phyloP scores from a whole-genome alignment of 306 rosid genomes.

The Ziziphus jujuba region DNA sequence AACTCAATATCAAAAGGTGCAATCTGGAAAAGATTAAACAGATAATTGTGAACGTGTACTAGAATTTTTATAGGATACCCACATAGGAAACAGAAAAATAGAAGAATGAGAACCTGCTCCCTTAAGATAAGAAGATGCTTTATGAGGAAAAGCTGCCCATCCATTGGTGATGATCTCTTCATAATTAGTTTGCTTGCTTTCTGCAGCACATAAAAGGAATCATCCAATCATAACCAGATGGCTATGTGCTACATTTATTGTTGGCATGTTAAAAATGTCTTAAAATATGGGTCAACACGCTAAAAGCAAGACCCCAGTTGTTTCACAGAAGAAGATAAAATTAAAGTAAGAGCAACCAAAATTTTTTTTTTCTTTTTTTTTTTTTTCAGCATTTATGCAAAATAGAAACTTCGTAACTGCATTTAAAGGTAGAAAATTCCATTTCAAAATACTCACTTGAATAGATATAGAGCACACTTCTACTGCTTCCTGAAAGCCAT shows the following conservation, averaged over 20 bases:
- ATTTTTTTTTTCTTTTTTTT: too few relatives aligned
- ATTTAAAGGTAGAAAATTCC: conserved; percentile 12
- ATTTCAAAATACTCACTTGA: conserved; percentile 56
- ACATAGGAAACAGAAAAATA: conserved; percentile 13
- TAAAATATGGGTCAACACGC: too few relatives aligned
- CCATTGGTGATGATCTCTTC: conserved; percentile 91
- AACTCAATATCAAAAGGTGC: conserved; percentile 93
- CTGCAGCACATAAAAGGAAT: conserved; percentile 43
- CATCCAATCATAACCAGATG: conserved; percentile 1
- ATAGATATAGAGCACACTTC: conserved; percentile 90
- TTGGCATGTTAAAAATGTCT: conserved; percentile 4
- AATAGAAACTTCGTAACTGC: background rate
- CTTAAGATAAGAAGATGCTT: conserved; percentile 91
- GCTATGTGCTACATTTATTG: conserved; percentile 2
- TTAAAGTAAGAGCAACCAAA: background rate
- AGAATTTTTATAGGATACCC: conserved; percentile 15
- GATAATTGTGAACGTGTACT: conserved; percentile 14
- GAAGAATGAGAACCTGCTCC: conserved; percentile 69
- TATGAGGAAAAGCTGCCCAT: conserved; percentile 95
- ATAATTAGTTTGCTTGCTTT: conserved; percentile 89
- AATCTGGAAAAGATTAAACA: conserved; percentile 57
- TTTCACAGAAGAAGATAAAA: background rate
- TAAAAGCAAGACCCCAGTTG: background rate
- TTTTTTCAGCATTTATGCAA: too few relatives aligned
- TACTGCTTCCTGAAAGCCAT: conserved; percentile 80